These are phyloP conservation scores for Apiotrichum akiyoshidainum DNA, from an alignment of 1,284 basidiomycete genomes.

Conservation along the genomic window DNA sequence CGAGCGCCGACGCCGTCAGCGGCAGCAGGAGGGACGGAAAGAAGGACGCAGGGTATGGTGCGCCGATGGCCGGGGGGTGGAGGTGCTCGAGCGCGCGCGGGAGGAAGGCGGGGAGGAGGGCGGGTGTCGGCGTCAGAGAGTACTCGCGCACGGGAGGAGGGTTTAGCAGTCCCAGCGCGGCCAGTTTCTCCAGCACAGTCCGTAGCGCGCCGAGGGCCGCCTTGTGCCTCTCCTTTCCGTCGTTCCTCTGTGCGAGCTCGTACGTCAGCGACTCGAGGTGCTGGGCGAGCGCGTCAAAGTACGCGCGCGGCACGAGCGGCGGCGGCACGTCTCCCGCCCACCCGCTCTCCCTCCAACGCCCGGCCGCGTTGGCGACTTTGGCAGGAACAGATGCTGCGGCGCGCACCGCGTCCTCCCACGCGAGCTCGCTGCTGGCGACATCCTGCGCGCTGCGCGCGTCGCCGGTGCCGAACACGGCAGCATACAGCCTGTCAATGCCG, in stretches of 20 bases:
- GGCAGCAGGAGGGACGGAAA: constrained; percentile 66
- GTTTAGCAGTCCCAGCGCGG: constrained; percentile 31
- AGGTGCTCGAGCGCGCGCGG: constrained; percentile 49
- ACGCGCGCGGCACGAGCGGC: constrained; percentile 45
- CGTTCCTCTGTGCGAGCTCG: constrained; percentile 55
- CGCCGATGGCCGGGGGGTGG: constrained; percentile 54
- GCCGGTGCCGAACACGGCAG: neutral
- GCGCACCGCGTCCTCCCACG: constrained; percentile 44
- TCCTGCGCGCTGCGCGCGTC: constrained; percentile 8
- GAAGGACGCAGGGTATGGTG: constrained; percentile 54
- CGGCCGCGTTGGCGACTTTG: constrained; percentile 45
- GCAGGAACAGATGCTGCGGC: constrained; percentile 30
- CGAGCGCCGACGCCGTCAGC: constrained; percentile 51
- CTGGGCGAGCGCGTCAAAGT: constrained; percentile 58
- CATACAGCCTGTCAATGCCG: constrained; percentile 65
- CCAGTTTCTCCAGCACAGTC: constrained; percentile 31
- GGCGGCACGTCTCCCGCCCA: constrained; percentile 29
- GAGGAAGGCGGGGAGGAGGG: constrained; percentile 34
- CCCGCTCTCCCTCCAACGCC: constrained; percentile 48
- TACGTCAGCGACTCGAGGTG: constrained; percentile 41
- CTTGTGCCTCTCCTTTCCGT: constrained; percentile 3
- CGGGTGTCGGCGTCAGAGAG: constrained; percentile 20
- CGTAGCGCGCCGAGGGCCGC: constrained; percentile 10
- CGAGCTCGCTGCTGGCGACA: constrained; percentile 11
- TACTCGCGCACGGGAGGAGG: constrained; percentile 3